Evolutionary conservation across 176 grass and related monocot species (phyloP).

Genomic region (Metroxylon sagu): DNA sequence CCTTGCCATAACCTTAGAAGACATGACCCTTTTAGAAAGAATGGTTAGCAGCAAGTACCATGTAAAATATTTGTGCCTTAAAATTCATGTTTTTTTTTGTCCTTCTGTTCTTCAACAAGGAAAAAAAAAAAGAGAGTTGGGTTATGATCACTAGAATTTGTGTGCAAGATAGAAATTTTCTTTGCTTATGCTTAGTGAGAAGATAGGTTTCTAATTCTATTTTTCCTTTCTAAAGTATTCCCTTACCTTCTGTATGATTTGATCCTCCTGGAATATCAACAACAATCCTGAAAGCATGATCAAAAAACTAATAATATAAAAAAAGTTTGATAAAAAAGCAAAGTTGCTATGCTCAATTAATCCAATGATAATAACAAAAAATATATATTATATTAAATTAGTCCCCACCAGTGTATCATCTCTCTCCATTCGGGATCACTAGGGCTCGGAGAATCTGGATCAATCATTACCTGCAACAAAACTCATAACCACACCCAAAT

Average conservation of each 20-base stretch:
- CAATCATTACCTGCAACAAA: conserved; percentile 43
- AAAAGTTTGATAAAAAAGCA: neutral
- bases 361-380: neutral
- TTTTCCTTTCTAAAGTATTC: neutral
- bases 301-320: conserved; percentile 3
- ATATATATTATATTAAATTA: neutral
- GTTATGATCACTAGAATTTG: no score
- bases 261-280: neutral
- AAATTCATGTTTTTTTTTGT: no score
- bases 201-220: neutral
- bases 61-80: no score
- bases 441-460: conserved; percentile 78
- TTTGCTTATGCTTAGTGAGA: neutral
- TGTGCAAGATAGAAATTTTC: neutral
- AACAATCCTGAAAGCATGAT: neutral
- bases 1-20: no score
- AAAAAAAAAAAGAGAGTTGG: no score
- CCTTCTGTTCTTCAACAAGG: no score
- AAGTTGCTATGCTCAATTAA: no score
- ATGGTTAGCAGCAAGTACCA: no score
- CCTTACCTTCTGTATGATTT: neutral
- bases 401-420: conserved; percentile 63
- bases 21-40: no score
- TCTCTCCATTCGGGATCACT: conserved; percentile 72
- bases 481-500: neutral